A percentile compares a stretch with the other conserved stretches of the same genome.
These are phyloP conservation scores for Aspergillus piperis DNA, from an alignment of 2,329 filamentous ascomycete species.

Conservation along the genomic window DNA sequence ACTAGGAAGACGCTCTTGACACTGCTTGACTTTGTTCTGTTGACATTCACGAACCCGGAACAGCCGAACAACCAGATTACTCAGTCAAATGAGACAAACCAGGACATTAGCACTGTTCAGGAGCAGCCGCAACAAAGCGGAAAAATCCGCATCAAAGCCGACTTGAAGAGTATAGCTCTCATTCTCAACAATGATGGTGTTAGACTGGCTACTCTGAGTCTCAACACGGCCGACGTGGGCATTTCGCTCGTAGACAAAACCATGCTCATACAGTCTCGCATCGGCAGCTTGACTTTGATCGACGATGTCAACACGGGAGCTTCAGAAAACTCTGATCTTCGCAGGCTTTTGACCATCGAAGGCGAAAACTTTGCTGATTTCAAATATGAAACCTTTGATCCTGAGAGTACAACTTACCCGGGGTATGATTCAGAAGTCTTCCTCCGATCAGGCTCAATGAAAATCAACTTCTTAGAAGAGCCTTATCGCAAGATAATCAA, in stretches of 20 bases:
- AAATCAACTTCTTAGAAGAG: constrained; percentile 95
- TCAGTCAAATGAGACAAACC: constrained; percentile 32
- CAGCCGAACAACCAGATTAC: constrained; percentile 45
- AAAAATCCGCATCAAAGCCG: constrained; percentile 90
- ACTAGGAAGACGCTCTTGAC: constrained; percentile 91
- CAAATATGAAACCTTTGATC: constrained; percentile 92
- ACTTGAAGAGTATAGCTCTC: constrained; percentile 88
- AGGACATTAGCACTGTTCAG: constrained; percentile 29
- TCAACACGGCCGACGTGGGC: constrained; percentile 88
- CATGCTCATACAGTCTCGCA: constrained; percentile 81
- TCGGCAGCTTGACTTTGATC: constrained; percentile 84
- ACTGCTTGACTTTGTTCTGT: constrained; percentile 86
- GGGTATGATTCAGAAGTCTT: constrained; percentile 93
- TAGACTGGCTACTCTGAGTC: constrained; percentile 83
- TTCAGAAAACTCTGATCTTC: constrained; percentile 74
- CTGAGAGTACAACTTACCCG: constrained; percentile 74
- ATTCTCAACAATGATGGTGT: constrained; percentile 98
- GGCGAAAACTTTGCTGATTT: constrained; percentile 96
- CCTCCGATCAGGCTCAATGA: constrained; percentile 89
- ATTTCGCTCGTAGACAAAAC: constrained; percentile 83
- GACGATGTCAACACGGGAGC: constrained; percentile 95
- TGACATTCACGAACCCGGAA: constrained; percentile 76
- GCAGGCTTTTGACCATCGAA: constrained; percentile 89
- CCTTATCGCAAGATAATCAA: constrained; percentile 98
- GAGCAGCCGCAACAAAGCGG: constrained; percentile 51